Base-by-base conservation (phyloP, 202 grass and related monocot species). In the Brachypodium distachyon region DNA sequence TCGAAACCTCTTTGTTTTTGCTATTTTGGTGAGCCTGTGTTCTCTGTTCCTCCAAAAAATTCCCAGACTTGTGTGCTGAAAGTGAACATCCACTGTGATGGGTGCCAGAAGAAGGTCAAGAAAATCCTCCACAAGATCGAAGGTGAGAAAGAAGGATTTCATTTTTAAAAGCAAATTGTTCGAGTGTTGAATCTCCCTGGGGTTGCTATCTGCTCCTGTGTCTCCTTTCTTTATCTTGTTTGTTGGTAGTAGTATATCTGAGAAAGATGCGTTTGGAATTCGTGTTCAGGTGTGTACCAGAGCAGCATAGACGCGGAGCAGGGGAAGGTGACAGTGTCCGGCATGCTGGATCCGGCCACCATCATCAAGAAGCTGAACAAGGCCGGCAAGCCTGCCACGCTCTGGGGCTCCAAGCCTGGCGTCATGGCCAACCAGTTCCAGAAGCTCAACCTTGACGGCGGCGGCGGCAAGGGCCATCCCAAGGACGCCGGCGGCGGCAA, bases 301-400 rank as follows among this genome's bases (percentile, higher is more conserved):
- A 77, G n/a, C 70, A 63, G 14, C n/a, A 74, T 97, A 22, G 87
- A 94, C 44, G 51, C 82, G 3, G 86, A 86, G 31, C 84, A 81
- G 51, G 89, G 87, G 23, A 97, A 88, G 89, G 89, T 94, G 80
- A 92, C 77, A 12, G 89, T 97, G n/a, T 70, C 77, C 11, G 95
- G 95, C 29, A 46, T 76, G 5, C 77, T 87, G 13, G 95, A 97
- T 77, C 91, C 87, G 25, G 70, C 60, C 17, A 92, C 85, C 64
- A 72, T 97, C 16, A 88, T 97, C 19, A 92, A 61, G 46, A 94
- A 92, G 58, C 87, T 94, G 1, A 80, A 84, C 63, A 97, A 88
- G 66, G 84, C 87, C 16, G 94, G 94, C 21, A 97, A 97, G 69
- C 89, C 88, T 36, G 91, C 87, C 1, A 77, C 82, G 65, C 55